These are phyloP conservation scores for Alternaria conjuncta DNA, from an alignment of 2,329 filamentous ascomycete genomes.

Conservation along the genomic window DNA sequence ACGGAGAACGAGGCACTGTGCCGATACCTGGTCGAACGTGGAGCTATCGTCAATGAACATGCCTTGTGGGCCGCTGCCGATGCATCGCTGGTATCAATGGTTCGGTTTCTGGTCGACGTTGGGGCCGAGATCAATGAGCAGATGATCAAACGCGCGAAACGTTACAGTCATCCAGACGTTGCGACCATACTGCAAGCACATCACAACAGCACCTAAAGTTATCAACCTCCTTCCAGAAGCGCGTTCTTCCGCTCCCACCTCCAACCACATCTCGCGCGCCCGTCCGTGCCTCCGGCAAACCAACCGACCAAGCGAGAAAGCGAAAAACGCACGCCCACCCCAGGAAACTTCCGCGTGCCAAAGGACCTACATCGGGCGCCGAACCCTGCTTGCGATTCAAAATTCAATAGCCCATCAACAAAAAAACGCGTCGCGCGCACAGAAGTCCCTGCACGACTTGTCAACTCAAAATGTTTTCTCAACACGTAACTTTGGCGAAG, in stretches of 20 bases:
- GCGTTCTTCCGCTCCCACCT: neutral
- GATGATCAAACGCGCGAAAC: neutral
- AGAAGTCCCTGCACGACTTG: neutral
- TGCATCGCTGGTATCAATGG: neutral
- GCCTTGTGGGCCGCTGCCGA: neutral
- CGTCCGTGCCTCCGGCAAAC: neutral
- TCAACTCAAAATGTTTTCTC: neutral
- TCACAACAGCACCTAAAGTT: neutral
- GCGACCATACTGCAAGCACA: neutral
- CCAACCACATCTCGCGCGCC: neutral
- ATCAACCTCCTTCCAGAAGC: neutral
- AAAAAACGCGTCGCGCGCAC: neutral
- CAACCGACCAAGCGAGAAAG: neutral
- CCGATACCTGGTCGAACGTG: neutral
- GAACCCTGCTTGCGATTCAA: neutral
- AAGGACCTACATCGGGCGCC: constrained; percentile 1
- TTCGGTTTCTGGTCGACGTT: neutral
- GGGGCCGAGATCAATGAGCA: neutral
- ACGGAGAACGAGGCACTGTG: neutral
- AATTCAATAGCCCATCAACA: neutral
- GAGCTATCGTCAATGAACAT: neutral
- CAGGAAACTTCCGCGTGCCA: neutral
- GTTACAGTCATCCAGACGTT: neutral
- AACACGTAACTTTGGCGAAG: neutral
- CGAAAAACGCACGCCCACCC: neutral